phyloP scores from a whole-genome alignment of 2,329 filamentous ascomycete genomes.

The Cordyceps tenuipes region DNA sequence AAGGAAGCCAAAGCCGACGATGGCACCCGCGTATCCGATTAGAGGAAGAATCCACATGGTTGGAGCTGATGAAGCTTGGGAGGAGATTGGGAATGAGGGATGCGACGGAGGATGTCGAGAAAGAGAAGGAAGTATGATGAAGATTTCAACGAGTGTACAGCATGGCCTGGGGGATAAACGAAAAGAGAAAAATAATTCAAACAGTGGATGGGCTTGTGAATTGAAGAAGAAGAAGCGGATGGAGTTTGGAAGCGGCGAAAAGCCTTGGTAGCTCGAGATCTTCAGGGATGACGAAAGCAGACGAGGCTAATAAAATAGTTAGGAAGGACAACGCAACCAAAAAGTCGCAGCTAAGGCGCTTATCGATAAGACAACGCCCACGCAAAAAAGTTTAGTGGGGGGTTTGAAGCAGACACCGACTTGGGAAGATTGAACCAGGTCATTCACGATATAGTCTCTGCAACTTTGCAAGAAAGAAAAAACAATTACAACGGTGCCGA shows the following conservation, averaged over 20 bases:
- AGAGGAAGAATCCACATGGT: constrained; percentile 92
- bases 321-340: constrained; percentile 1
- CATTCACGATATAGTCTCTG: background rate
- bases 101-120: background rate
- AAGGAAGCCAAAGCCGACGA: constrained; percentile 86
- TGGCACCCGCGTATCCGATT: constrained; percentile 78
- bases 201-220: background rate
- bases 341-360: background rate
- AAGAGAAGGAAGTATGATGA: background rate
- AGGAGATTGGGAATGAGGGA: background rate
- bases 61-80: constrained; percentile 20
- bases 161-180: background rate
- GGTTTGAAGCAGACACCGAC: background rate
- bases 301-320: background rate
- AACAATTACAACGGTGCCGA: background rate
- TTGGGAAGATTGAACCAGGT: background rate
- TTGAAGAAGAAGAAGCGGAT: background rate
- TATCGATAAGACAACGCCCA: constrained; percentile 11
- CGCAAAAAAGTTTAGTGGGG: constrained; percentile 8
- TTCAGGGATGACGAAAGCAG: constrained; percentile 6
- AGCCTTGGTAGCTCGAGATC: background rate
- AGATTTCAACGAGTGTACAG: constrained; percentile 4
- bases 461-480: background rate
- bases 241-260: background rate
- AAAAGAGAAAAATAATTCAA: too few species aligned